phyloP scores from a whole-genome alignment of 2,329 filamentous ascomycete species.

The Lachnellula occidentalis region DNA sequence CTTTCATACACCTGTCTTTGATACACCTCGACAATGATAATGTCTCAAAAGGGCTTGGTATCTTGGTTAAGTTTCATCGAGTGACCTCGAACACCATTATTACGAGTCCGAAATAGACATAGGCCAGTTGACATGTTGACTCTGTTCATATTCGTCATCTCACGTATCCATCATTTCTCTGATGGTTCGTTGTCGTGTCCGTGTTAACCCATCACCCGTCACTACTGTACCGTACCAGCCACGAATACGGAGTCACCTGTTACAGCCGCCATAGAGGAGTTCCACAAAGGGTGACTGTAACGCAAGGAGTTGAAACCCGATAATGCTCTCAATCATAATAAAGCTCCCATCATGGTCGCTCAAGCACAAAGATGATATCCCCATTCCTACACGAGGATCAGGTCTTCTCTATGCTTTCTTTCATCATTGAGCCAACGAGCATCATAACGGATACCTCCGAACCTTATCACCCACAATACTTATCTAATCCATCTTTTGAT shows the following conservation, averaged over 20 bases:
- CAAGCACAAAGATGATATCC: no score
- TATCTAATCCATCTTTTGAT: no score
- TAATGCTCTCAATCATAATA: no score
- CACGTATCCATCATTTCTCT: neutral
- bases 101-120: neutral
- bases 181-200: constrained; percentile 2
- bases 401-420: no score
- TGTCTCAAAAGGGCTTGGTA: neutral
- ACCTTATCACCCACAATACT: no score
- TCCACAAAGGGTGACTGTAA: neutral
- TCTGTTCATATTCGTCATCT: neutral
- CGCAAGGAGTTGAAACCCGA: neutral
- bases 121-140: neutral
- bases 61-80: constrained; percentile 6
- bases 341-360: no score
- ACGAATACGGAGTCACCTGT: neutral
- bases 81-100: constrained; percentile 7
- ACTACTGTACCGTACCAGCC: neutral
- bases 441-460: no score
- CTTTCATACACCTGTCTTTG: neutral
- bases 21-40: neutral
- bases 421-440: no score
- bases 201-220: neutral
- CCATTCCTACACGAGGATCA: no score
- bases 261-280: neutral